Base-by-base conservation (phyloP, 192 early-diverging fungal species). In the Phycomyces blakesleeanus region DNA sequence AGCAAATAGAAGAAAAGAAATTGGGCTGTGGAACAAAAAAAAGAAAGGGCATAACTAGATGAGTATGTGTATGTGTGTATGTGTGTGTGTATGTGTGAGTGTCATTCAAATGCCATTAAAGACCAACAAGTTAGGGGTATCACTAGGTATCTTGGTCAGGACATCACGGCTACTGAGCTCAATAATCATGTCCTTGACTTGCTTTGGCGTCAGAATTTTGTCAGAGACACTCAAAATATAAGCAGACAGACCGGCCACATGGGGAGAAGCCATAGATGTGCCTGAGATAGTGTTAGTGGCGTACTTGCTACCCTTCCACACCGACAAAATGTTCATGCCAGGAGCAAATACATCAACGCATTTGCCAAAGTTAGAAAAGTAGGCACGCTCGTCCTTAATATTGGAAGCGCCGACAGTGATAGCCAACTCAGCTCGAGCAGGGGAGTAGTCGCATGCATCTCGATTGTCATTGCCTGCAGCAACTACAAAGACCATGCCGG, bases 311-410 rank as follows among this genome's bases (percentile, higher is more conserved):
- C 56, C 64, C 44, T 67, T 71, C 90, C 89, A 94, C 54, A 83
- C 83, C 38, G 90, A 92, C 39, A 82, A 78, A 52, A 94, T 93
- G 67, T 89, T 83, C 54, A 87, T 83, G 15, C 92, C 94, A 9
- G 95, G 95, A 21, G 91, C 94, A 77, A 93, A 93, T 51, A 98
- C 85, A 66, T 95, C 88, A 42, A 96, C 93, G 78, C 95, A 98
- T 66, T 81, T 82, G 55, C 95, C 95, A 39, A 73, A 81, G 77
- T 96, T 92, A 40, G 91, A 92, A 78, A 95, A 94, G 77, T 81
- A 88, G 15, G 93, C 96, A 44, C 89, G 78, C 58, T 81, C 76
- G 73, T 98, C 94, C 21, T 73, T 73, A 34, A 81, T 84, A 73
- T 89, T 88, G 10, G 89, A 86, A 39, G 93, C 94, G 24, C 91